phyloP scores from a whole-genome alignment of 148 eudicot genomes.

The Vaccinium darrowii region DNA sequence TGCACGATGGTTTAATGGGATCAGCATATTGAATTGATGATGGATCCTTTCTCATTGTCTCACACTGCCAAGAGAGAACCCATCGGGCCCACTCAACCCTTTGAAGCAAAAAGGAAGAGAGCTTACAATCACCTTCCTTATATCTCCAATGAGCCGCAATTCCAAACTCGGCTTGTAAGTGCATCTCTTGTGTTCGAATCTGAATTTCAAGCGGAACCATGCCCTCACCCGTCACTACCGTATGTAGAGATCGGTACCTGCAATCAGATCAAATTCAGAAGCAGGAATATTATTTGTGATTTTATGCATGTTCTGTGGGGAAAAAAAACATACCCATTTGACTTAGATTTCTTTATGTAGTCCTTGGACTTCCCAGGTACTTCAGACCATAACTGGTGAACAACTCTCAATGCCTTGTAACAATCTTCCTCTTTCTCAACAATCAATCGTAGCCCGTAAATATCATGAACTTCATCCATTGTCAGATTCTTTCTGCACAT shows the following conservation, averaged over 20 bases:
- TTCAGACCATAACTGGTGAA: constrained; percentile 80
- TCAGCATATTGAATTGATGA: constrained; percentile 41
- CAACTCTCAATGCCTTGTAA: constrained; percentile 68
- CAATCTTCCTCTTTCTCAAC: constrained; percentile 91
- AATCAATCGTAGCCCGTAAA: constrained; percentile 85
- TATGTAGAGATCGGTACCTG: constrained; percentile 87
- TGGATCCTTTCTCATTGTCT: constrained; percentile 63
- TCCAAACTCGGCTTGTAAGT: constrained; percentile 86
- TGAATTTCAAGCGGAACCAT: constrained; percentile 90
- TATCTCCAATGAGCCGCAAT: constrained; percentile 99
- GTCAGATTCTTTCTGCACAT: constrained; percentile 71
- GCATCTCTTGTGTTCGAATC: constrained; percentile 93
- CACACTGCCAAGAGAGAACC: constrained; percentile 96
- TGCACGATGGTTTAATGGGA: constrained; percentile 64
- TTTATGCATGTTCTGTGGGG: background rate
- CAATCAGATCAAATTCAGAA: constrained; percentile 14
- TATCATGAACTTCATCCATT: constrained; percentile 87
- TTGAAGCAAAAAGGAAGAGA: constrained; percentile 80
- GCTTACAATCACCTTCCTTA: constrained; percentile 83
- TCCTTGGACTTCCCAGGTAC: constrained; percentile 88
- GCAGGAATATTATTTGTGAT: background rate
- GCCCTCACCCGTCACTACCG: constrained; percentile 75
- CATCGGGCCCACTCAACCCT: constrained; percentile 99
- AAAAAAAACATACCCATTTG: constrained; percentile 65
- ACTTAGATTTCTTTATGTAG: constrained; percentile 80